Conservation (phyloP, 2,329 filamentous ascomycete genomes). For the Penicillium verrucosum region DNA sequence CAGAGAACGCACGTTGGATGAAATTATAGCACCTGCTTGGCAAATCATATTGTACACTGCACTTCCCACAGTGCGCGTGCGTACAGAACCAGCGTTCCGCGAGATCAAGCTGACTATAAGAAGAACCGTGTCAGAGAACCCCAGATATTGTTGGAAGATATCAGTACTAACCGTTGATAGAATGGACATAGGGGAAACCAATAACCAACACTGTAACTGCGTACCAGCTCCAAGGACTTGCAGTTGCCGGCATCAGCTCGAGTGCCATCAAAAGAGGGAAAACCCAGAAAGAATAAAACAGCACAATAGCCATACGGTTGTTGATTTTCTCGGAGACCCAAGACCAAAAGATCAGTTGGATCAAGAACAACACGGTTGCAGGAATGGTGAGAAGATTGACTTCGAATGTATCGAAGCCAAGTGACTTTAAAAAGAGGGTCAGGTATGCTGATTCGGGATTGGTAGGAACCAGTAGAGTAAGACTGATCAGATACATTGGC, state of each 20-base stretch:
- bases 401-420: slow-evolving; percentile 35
- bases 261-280: slow-evolving; percentile 51
- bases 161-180: slow-evolving; percentile 37
- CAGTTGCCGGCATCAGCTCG: slow-evolving; percentile 43
- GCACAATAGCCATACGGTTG: slow-evolving; percentile 50
- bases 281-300: slow-evolving; percentile 51
- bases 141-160: neutral
- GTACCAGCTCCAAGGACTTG: slow-evolving; percentile 51
- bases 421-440: slow-evolving; percentile 44
- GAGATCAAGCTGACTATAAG: slow-evolving; percentile 19
- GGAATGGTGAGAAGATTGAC: slow-evolving; percentile 55
- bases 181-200: slow-evolving; percentile 55
- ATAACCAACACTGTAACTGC: slow-evolving; percentile 36
- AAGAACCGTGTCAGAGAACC: neutral
- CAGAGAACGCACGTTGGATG: slow-evolving; percentile 24
- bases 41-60: slow-evolving; percentile 37
- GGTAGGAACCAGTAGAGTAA: slow-evolving; percentile 13
- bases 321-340: slow-evolving; percentile 52
- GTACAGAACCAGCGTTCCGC: slow-evolving; percentile 30
- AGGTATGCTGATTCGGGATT: slow-evolving; percentile 44
- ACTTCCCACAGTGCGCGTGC: slow-evolving; percentile 29
- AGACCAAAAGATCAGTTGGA: slow-evolving; percentile 52
- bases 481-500: slow-evolving; percentile 34
- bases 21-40: slow-evolving; percentile 30
- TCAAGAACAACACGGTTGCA: slow-evolving; percentile 51